Percentiles rank a stretch among this genome's conserved stretches.
Evolutionary conservation across 495 filamentous ascomycete genomes (phyloP).

Genomic region (Aspergillus saccharolyticus): DNA sequence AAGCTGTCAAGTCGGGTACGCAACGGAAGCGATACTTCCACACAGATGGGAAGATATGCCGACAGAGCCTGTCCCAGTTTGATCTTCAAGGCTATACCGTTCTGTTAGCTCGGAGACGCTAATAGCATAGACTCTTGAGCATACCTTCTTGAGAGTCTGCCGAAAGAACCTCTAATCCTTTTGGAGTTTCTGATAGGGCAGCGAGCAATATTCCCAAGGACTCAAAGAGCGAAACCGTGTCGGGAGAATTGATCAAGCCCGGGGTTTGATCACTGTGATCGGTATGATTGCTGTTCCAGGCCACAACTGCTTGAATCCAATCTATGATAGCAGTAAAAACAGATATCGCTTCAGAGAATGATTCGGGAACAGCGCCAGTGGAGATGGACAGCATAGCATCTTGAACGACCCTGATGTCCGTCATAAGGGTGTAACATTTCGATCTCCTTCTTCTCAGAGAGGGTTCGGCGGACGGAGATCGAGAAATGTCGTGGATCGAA

Average conservation of each 20-base stretch:
- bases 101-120: slow-evolving; percentile 6
- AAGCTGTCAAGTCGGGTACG: slow-evolving; percentile 39
- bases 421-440: slow-evolving; percentile 36
- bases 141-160: slow-evolving; percentile 34
- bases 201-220: slow-evolving; percentile 41
- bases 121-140: background rate
- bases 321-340: slow-evolving; percentile 33
- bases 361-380: slow-evolving; percentile 28
- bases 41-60: slow-evolving; percentile 39
- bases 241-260: slow-evolving; percentile 34
- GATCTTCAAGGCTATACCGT: slow-evolving; percentile 29
- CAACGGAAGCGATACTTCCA: slow-evolving; percentile 36
- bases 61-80: slow-evolving; percentile 39
- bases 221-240: slow-evolving; percentile 42
- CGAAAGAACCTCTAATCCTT: slow-evolving; percentile 37
- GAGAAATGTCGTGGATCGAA: slow-evolving; percentile 29
- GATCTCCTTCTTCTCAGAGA: slow-evolving; percentile 12
- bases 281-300: slow-evolving; percentile 30
- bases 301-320: slow-evolving; percentile 39
- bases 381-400: slow-evolving; percentile 42
- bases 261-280: slow-evolving; percentile 26
- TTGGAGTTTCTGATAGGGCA: slow-evolving; percentile 36
- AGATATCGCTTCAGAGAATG: slow-evolving; percentile 28
- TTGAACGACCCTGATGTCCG: slow-evolving; percentile 43
- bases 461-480: slow-evolving; percentile 13